These are phyloP conservation scores for Penicilliopsis zonata DNA, from an alignment of 495 filamentous ascomycete genomes.

Conservation along the genomic window DNA sequence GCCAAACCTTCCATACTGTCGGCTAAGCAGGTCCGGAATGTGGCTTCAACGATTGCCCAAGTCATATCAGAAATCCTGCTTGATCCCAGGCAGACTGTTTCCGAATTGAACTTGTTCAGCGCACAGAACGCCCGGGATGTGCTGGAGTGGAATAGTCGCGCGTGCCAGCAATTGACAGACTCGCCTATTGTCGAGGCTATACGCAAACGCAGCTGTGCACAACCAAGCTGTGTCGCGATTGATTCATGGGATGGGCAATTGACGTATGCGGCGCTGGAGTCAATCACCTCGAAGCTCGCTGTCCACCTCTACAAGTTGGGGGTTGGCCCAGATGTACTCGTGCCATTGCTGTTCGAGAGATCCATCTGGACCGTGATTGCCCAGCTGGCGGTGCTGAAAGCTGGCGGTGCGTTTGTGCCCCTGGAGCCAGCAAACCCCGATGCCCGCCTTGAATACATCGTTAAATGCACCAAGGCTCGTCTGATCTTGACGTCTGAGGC, in stretches of 20 bases:
- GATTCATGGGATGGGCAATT: conserved; percentile 10
- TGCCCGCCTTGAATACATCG: conserved; percentile 32
- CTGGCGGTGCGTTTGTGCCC: conserved; percentile 31
- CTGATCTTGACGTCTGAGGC: conserved; percentile 12
- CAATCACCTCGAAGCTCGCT: conserved; percentile 15
- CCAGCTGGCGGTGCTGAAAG: conserved; percentile 13
- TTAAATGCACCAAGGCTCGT: conserved; percentile 21
- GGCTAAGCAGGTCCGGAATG: not conserved
- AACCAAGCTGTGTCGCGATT: conserved; percentile 5
- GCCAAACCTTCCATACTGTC: not conserved
- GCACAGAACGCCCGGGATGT: not conserved
- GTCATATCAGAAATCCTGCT: not conserved
- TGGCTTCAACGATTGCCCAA: not conserved
- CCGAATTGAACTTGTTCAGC: not conserved
- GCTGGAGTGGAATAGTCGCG: not conserved
- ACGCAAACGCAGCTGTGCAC: not conserved
- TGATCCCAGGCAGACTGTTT: not conserved
- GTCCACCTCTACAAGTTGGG: conserved; percentile 9
- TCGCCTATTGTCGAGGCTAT: not conserved
- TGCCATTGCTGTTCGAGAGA: conserved; percentile 17
- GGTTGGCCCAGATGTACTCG: conserved; percentile 9
- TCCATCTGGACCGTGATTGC: conserved; percentile 13
- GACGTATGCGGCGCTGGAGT: conserved; percentile 9
- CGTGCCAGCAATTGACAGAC: not conserved
- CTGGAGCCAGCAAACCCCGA: conserved; percentile 37